Base-by-base conservation (phyloP, 768 basidiomycete species). In the Xerocomellus dryophilus region DNA sequence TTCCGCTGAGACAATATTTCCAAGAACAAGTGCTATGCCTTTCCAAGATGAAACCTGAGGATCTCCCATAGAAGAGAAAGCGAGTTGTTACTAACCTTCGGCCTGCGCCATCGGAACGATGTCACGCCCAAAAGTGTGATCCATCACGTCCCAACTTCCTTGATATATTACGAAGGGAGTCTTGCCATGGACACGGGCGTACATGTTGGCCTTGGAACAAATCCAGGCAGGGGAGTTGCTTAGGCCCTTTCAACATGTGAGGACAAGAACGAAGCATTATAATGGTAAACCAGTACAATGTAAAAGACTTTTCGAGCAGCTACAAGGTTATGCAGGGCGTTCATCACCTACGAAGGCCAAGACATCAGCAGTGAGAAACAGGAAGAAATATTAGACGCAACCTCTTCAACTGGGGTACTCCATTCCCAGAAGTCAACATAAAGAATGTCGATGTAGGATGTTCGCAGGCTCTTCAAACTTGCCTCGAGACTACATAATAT, bases 341-440 rank as follows among this genome's bases (percentile, higher is more conserved):
- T 47, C 46, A 47, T 47, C 10, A 47, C 34, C 46, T 47, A 11
- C 17, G 15, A 23, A 15, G 9, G 15, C 12, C 15, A 15, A 47
- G 21, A n/a, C 18, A 21, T 23, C 21, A 47, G 34, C 4, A 35
- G 11, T 23, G 17, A 27, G 15, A n/a, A 6, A n/a, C 20, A 21
- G 11, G 15, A n/a, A 35, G 12, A 23, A 4, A 10, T 23, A n/a
- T 47, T 20, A 9, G 35, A 17, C 5, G 11, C 15, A 20, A 47
- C 46, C 34, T 47, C 46, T 25, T 47, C 46, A 7, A 47, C 46
- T 7, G 35, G 21, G 11, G 34, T 47, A n/a, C 23, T 47, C 46
- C 46, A 47, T n/a, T 47, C 46, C 46, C 23, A 47, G 7, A 12
- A 47, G n/a, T 47, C 34, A n/a, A 47, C 23, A n/a, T 47, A 47